Percentiles rank a stretch among this genome's conserved stretches.
These are phyloP conservation scores for Xenosphaeropsis pyriputrescens DNA, from an alignment of 2,329 filamentous ascomycete species.

Conservation along the genomic window DNA sequence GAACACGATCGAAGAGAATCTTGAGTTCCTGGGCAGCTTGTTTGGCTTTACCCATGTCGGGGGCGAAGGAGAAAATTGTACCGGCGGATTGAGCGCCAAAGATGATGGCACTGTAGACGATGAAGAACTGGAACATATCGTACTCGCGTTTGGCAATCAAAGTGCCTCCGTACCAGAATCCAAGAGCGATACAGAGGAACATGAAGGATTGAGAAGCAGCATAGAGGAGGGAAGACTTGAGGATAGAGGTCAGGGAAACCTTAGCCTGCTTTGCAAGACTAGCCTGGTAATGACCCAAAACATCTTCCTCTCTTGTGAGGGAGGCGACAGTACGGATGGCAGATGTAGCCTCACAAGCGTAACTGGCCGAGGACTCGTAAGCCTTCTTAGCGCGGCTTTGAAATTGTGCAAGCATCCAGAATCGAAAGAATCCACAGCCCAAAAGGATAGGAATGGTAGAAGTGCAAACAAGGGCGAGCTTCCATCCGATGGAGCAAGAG, in stretches of 20 bases:
- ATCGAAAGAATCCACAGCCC: constrained; percentile 73
- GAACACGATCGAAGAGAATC: constrained; percentile 68
- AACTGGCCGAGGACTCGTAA: constrained; percentile 69
- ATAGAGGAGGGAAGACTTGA: constrained; percentile 67
- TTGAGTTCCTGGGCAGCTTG: constrained; percentile 71
- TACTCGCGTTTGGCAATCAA: constrained; percentile 61
- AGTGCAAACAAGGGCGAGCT: constrained; percentile 71
- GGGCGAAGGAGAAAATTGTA: constrained; percentile 76
- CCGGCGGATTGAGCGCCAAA: constrained; percentile 89
- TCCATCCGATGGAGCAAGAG: constrained; percentile 70
- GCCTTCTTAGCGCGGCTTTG: constrained; percentile 65
- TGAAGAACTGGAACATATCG: constrained; percentile 74
- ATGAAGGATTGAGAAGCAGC: constrained; percentile 72
- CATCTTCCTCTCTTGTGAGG: constrained; percentile 73
- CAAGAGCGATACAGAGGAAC: constrained; percentile 73
- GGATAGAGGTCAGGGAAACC: constrained; percentile 54
- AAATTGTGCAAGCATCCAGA: constrained; percentile 71
- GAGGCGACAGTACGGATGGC: constrained; percentile 89
- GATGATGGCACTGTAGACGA: constrained; percentile 77
- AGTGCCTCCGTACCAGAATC: constrained; percentile 84
- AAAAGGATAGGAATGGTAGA: constrained; percentile 65
- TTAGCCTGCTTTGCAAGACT: constrained; percentile 53
- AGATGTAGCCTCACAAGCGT: constrained; percentile 85
- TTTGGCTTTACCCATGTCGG: constrained; percentile 88
- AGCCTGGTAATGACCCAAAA: constrained; percentile 54